Conservation (phyloP, 805 yeast species). For the Hyphopichia homilentoma region DNA sequence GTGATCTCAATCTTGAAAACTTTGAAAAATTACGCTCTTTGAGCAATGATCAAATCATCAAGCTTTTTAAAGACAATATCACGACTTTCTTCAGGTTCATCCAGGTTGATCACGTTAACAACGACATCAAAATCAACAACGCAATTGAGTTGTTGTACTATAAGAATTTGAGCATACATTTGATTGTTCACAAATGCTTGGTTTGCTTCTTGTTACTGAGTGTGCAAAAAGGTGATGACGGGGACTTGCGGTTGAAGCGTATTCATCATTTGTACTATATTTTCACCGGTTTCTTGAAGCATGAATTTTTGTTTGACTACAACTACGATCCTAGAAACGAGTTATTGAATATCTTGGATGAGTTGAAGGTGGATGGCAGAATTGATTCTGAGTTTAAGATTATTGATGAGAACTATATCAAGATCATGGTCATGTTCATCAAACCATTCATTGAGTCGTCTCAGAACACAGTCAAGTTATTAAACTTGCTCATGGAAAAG, state of each 20-base stretch:
- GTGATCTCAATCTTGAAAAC: constrained; percentile 18
- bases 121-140: constrained; percentile 35
- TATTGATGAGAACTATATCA: constrained; percentile 18
- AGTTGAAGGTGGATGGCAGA: constrained; percentile 12
- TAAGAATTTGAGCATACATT: constrained; percentile 54
- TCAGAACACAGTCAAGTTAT: constrained; percentile 21
- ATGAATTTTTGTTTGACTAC: constrained; percentile 42
- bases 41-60: constrained; percentile 18
- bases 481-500: constrained; percentile 10
- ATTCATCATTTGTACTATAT: constrained; percentile 28
- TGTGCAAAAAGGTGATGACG: constrained; percentile 5
- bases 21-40: constrained; percentile 14
- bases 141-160: constrained; percentile 55
- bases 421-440: constrained; percentile 24
- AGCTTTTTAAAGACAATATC: constrained; percentile 22
- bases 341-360: constrained; percentile 24
- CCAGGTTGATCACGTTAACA: constrained; percentile 17
- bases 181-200: constrained; percentile 50
- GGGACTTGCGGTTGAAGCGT: too few species aligned
- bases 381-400: constrained; percentile 16
- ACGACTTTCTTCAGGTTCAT: constrained; percentile 24
- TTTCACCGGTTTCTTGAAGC: constrained; percentile 35
- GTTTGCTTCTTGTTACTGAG: constrained; percentile 30
- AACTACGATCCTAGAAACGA: constrained; percentile 28
- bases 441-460: constrained; percentile 34